phyloP scores from a whole-genome alignment of 2,329 filamentous ascomycete genomes.

The Daldinia sp. region DNA sequence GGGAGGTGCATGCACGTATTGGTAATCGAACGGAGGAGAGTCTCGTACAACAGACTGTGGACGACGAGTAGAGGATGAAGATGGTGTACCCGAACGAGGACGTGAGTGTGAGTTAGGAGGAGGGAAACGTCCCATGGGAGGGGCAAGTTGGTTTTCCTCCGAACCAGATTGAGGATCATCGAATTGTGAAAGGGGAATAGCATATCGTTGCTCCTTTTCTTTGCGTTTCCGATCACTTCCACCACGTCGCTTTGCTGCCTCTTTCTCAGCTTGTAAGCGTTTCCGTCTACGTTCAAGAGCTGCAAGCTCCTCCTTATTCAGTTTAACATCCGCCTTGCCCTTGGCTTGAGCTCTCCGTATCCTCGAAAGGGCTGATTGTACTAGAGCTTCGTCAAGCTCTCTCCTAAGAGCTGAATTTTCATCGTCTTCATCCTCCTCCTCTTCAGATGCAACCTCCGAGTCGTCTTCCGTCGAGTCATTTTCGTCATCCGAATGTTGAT shows the following conservation, averaged over 20 bases:
- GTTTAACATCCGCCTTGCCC: constrained; percentile 82
- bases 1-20: constrained; percentile 56
- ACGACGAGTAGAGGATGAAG: constrained; percentile 57
- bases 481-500: constrained; percentile 57
- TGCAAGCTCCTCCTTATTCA: constrained; percentile 83
- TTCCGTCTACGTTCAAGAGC: constrained; percentile 78
- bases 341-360: constrained; percentile 82
- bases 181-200: constrained; percentile 66
- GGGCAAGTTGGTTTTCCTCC: constrained; percentile 53
- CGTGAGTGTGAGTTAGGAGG: constrained; percentile 60
- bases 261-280: constrained; percentile 66
- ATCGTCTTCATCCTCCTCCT: constrained; percentile 64
- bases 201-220: constrained; percentile 61
- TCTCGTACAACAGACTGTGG: constrained; percentile 54
- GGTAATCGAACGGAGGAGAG: constrained; percentile 60
- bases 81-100: constrained; percentile 58
- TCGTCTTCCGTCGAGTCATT: constrained; percentile 63
- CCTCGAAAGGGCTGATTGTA: constrained; percentile 82
- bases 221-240: constrained; percentile 55
- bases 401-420: constrained; percentile 68
- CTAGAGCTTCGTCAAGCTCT: constrained; percentile 79
- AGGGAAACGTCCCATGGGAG: constrained; percentile 65
- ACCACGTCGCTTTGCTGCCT: constrained; percentile 58
- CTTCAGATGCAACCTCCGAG: constrained; percentile 61
- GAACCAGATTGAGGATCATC: constrained; percentile 57